A percentile compares a stretch with the other conserved stretches of the same genome.
Conservation (phyloP, 1,139 yeast species). For the Eremothecium coryli region DNA sequence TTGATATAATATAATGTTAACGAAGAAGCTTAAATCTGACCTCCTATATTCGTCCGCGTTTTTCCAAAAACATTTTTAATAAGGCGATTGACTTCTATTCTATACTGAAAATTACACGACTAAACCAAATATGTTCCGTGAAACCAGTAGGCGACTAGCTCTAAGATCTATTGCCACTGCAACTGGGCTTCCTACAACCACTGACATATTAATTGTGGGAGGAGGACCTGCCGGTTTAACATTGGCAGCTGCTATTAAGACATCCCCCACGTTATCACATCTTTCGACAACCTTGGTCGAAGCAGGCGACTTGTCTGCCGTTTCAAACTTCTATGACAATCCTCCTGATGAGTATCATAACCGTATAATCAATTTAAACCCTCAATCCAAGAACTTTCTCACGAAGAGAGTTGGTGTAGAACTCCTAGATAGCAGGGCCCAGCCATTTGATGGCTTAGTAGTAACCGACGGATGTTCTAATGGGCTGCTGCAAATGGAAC, state of each 20-base stretch:
- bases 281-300: slow-evolving; percentile 66
- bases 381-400: slow-evolving; percentile 61
- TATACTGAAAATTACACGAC: no score
- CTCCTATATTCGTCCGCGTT: no score
- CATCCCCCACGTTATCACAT: slow-evolving; percentile 51
- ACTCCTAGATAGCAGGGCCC: slow-evolving; percentile 59
- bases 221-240: slow-evolving; percentile 98
- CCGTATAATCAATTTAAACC: slow-evolving; percentile 79
- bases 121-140: not conserved
- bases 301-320: slow-evolving; percentile 47
- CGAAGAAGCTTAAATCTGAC: no score
- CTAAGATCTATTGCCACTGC: not conserved
- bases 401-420: slow-evolving; percentile 70
- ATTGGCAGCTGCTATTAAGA: slow-evolving; percentile 65
- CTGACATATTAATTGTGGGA: slow-evolving; percentile 82
- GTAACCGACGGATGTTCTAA: slow-evolving; percentile 80
- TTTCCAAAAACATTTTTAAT: no score
- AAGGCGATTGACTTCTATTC: no score
- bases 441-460: slow-evolving; percentile 68
- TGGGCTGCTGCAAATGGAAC: slow-evolving; percentile 63
- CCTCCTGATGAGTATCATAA: slow-evolving; percentile 64
- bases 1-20: no score
- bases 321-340: slow-evolving; percentile 41
- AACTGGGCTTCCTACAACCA: slow-evolving; percentile 9
- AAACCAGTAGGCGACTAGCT: not conserved